A percentile compares a stretch with the other conserved stretches of the same genome.
Conservation (phyloP, 1,284 basidiomycete species). For the Bjerkandera adusta region DNA sequence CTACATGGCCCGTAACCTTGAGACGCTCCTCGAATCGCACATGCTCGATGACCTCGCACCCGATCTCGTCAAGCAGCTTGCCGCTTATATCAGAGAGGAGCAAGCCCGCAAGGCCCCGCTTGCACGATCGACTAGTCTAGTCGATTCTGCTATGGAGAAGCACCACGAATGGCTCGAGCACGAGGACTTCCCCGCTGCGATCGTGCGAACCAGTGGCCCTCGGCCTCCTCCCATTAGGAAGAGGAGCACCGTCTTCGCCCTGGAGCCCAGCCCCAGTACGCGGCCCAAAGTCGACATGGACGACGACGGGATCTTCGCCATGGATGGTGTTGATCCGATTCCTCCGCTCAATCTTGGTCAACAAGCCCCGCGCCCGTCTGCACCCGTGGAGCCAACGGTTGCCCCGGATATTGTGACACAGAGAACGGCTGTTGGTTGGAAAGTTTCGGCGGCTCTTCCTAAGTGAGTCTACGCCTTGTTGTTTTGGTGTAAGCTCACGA, state of each 20-base stretch:
- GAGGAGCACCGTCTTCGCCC: slow-evolving; percentile 26
- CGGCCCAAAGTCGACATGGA: neutral
- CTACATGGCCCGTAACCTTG: slow-evolving; percentile 85
- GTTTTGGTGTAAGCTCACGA: neutral
- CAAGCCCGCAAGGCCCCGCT: slow-evolving; percentile 73
- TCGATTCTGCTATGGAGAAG: slow-evolving; percentile 60
- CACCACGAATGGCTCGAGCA: slow-evolving; percentile 76
- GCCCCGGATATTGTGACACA: neutral
- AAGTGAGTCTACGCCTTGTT: slow-evolving; percentile 4
- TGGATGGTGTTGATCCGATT: slow-evolving; percentile 55
- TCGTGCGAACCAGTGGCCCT: slow-evolving; percentile 47
- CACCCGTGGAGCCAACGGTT: neutral
- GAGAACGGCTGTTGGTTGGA: slow-evolving; percentile 8
- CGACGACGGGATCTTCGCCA: slow-evolving; percentile 56
- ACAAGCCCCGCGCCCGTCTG: neutral
- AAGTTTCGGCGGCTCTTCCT: slow-evolving; percentile 8
- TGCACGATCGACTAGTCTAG: slow-evolving; percentile 56
- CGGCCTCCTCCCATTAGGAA: slow-evolving; percentile 44
- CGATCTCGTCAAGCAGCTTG: slow-evolving; percentile 69
- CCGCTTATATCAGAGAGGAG: slow-evolving; percentile 53
- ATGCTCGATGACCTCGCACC: slow-evolving; percentile 77
- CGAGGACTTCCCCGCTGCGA: slow-evolving; percentile 78
- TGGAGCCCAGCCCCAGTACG: slow-evolving; percentile 30
- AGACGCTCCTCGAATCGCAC: slow-evolving; percentile 81
- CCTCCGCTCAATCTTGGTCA: slow-evolving; percentile 15